Evolutionary conservation across 164 flowering plant genomes (phyloP), one percentile per base, ranked within the genome.

Genomic region (Vitis rupestris): DNA sequence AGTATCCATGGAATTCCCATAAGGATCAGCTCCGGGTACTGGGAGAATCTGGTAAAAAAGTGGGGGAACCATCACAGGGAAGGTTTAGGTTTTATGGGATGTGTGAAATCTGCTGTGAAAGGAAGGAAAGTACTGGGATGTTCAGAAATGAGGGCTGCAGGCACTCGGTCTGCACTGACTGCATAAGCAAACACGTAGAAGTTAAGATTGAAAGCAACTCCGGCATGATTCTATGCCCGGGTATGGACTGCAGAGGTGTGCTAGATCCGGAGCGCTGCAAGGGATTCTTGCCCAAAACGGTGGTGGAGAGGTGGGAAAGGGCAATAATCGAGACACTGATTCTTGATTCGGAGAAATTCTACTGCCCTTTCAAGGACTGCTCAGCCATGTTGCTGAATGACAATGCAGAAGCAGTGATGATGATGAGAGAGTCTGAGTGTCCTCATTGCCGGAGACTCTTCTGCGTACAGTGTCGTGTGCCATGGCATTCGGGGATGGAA

Each of bases 311-410:
- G 59, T 82, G 85, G 85, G 77, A 72, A 10, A 60, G 30, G 7
- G 72, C 68, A 2, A 10, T 76, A 17, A 72, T 77, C 55, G 61
- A 67, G 61, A 68, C 81, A 1, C 9, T 72, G 51, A 66, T 82
- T 51, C 72, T 55, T 1, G 79, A 55, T 17, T 49, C 72, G 13
- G 50, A 72, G 4, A 77, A 68, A 52, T 12, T 75, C 50, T 82
- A 76, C 50, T 82, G 85, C 50, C 85, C 85, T 14, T 82, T 23
- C 55, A 66, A 69, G 58, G 82, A 79, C 19, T 82, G 85, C 65
- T 79, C 79, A 2, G 74, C 71, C 3, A 10, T 78, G 63, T n/a
- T 82, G 52, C 57, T 74, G 3, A 52, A 71, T 47, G 80, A 76
- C 19, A 65, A 72, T 5, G 70, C 70, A 10, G 64, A 50, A 19